phyloP scores from a whole-genome alignment of 1,284 basidiomycete species.

The Cutaneotrichosporon sp. region DNA sequence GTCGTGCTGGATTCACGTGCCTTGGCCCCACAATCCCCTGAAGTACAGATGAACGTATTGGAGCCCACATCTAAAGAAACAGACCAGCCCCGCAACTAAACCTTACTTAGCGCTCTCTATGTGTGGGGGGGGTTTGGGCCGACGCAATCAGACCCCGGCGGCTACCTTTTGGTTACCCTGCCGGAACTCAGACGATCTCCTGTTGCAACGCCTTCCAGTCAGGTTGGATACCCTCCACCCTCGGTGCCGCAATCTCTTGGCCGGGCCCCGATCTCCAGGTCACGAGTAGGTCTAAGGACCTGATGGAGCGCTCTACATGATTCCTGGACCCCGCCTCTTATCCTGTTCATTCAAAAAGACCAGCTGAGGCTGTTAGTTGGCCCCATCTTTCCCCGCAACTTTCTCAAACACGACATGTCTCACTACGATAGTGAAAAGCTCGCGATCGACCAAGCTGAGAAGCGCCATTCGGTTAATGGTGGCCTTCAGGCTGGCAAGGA shows the following conservation, averaged over 20 bases:
- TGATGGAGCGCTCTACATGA: too few relatives aligned
- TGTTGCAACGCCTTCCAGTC: too few relatives aligned
- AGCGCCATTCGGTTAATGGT: neutral
- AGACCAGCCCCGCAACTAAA: too few relatives aligned
- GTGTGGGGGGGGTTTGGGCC: neutral
- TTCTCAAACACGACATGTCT: neutral
- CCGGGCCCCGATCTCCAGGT: too few relatives aligned
- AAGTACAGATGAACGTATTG: neutral
- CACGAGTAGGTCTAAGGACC: too few relatives aligned
- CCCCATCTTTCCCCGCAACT: constrained; percentile 4
- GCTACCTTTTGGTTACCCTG: neutral
- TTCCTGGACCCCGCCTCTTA: neutral
- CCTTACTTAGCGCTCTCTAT: too few relatives aligned
- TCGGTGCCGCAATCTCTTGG: too few relatives aligned
- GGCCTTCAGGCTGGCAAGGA: constrained; percentile 2
- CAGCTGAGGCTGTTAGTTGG: neutral
- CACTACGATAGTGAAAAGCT: constrained; percentile 5
- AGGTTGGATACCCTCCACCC: too few relatives aligned
- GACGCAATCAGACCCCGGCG: neutral
- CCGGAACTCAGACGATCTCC: neutral
- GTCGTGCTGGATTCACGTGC: neutral
- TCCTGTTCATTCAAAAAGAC: neutral
- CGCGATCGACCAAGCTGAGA: neutral
- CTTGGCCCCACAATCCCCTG: neutral
- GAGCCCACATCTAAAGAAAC: too few relatives aligned